A percentile compares a stretch with the other conserved stretches of the same genome.
These are phyloP conservation scores for Gloeostereum incarnatum DNA, from an alignment of 768 basidiomycete genomes.

Conservation along the genomic window DNA sequence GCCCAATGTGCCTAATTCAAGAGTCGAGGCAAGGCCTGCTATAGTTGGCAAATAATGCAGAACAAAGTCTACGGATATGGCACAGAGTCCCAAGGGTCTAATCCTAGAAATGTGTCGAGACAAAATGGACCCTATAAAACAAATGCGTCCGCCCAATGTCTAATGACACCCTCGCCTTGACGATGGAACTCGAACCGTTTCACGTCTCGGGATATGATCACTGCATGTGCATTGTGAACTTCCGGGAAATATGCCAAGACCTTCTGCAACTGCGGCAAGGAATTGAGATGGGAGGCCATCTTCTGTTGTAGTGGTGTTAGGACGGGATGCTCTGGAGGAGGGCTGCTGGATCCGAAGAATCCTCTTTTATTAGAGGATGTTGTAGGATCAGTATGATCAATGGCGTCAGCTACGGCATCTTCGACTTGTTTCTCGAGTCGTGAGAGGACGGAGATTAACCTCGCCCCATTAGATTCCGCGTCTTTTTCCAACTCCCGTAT, in stretches of 20 bases:
- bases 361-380: slow-evolving; percentile 5
- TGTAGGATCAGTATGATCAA: slow-evolving; percentile 32
- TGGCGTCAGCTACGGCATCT: slow-evolving; percentile 48
- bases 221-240: slow-evolving; percentile 58
- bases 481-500: slow-evolving; percentile 58
- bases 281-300: slow-evolving; percentile 54
- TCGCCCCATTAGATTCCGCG: slow-evolving; percentile 30
- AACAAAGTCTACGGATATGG: no score
- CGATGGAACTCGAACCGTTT: slow-evolving; percentile 48
- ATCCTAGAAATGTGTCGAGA: no score
- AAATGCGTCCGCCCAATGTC: slow-evolving; percentile 65
- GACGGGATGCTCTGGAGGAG: slow-evolving; percentile 26
- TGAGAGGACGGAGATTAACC: slow-evolving; percentile 47
- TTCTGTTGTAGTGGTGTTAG: slow-evolving; percentile 48
- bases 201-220: slow-evolving; percentile 63
- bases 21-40: no score
- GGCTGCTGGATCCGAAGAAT: slow-evolving; percentile 1
- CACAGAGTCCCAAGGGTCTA: no score
- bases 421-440: slow-evolving; percentile 55
- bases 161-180: slow-evolving; percentile 54
- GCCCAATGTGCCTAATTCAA: no score
- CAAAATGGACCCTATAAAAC: slow-evolving; percentile 22
- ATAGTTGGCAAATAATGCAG: no score
- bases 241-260: slow-evolving; percentile 54
- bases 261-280: slow-evolving; percentile 60